Conservation (phyloP, 78 protist species). For the Trichosphaerium sp. region DNA sequence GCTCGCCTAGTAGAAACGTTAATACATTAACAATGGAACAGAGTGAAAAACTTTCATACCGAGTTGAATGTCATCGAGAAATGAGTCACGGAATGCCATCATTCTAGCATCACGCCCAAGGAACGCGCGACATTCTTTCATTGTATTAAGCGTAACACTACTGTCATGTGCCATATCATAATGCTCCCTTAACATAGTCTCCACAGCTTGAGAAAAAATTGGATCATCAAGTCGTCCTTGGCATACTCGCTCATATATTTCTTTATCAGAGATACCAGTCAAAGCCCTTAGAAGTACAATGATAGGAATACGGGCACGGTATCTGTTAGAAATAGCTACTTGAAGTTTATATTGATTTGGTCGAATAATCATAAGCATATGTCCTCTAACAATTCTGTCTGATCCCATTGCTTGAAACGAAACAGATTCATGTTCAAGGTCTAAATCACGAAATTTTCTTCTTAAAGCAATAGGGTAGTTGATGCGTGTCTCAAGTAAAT, state of each 20-base stretch:
- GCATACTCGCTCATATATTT: constrained; percentile 49
- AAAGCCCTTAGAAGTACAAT: constrained; percentile 60
- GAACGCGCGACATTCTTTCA: constrained; percentile 1
- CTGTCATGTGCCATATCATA: background rate
- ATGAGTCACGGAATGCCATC: background rate
- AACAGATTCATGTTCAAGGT: too few species aligned
- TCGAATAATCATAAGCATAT: too few species aligned
- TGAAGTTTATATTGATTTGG: too few species aligned
- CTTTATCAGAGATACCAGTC: constrained; percentile 49
- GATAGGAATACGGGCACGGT: too few species aligned
- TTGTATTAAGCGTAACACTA: background rate
- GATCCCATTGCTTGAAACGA: too few species aligned
- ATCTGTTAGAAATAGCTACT: too few species aligned
- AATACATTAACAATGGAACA: background rate
- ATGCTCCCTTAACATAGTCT: constrained; percentile 44
- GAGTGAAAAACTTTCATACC: background rate
- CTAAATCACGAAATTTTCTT: too few species aligned
- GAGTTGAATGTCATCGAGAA: background rate
- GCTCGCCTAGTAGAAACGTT: constrained; percentile 35
- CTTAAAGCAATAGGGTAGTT: too few species aligned
- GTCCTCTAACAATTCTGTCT: too few species aligned
- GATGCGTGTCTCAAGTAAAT: too few species aligned
- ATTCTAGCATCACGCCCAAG: constrained; percentile 6
- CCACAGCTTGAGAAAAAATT: constrained; percentile 53
- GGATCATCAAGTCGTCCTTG: constrained; percentile 36